Evolutionary conservation across 2,329 filamentous ascomycete species (phyloP), one percentile per base, ranked within the genome.

Genomic region (Aspergillus unguis): DNA sequence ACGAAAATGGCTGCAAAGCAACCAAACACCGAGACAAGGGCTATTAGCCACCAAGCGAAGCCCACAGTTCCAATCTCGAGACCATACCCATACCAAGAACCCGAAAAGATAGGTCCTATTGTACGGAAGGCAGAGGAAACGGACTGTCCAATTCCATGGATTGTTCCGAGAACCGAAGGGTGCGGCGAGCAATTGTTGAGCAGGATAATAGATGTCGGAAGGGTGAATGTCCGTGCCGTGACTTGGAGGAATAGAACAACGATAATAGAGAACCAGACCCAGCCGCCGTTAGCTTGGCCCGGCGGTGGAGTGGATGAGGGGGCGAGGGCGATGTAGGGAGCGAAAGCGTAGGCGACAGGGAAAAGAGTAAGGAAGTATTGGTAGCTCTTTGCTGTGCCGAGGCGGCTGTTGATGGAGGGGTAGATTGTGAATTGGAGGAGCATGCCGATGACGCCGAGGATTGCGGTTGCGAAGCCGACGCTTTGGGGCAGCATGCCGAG

Each of bases 381-480:
- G 76, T 85, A 90, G 53, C 84, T 86, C 38, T 79, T 77, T 57
- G 89, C 75, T 6, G 86, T 85, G 32, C 88, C 88, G 9, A 89
- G 80, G 3, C 80, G 80, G 6, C 79, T 76, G 44, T 87, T 88
- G 36, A 90, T 76, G 26, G 75, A 71, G 1, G 88, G 88, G 65
- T 92, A 92, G 37, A 90, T 76, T 44, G 85, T 78, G 52, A 89
- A 78, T 65, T 90, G 86, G 52, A 92, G 77, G 1, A 77, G 68
- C 60, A 94, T 88, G 44, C 89, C 89, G 40, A 92, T 84, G 33
- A 82, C 73, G 31, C 89, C 89, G 6, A 92, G 77, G 45, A 87
- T 85, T 3, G 88, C 83, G 77, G 92, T 90, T 4, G 87, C 86
- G 41, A 87, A 75, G 25, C 88, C 88, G 29, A 92, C 86, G 4